These are phyloP conservation scores for Vanrija pseudolonga DNA, from an alignment of 1,284 basidiomycete genomes.

Conservation along the genomic window DNA sequence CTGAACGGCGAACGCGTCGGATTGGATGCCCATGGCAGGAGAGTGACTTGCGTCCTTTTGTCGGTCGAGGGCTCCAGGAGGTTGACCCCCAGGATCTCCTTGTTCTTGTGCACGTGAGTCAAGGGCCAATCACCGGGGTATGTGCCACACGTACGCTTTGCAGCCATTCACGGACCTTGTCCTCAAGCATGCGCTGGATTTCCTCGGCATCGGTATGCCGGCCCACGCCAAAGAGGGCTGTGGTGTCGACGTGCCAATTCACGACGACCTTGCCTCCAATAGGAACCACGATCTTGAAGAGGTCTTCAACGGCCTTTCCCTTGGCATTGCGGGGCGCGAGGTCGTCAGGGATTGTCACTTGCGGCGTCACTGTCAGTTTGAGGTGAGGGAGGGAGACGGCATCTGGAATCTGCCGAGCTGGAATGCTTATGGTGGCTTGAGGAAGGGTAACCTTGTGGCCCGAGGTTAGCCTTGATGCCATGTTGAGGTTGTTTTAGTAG, in stretches of 20 bases:
- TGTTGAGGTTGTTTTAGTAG: not conserved
- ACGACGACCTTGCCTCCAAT: constrained; percentile 18
- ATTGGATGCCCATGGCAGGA: no score
- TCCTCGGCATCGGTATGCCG: not conserved
- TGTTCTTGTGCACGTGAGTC: no score
- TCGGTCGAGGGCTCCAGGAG: no score
- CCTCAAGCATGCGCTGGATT: not conserved
- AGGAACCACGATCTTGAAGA: constrained; percentile 19
- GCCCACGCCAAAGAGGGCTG: no score
- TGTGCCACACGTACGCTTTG: not conserved
- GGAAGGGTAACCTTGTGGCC: not conserved
- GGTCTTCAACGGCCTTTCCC: constrained; percentile 18
- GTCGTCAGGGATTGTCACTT: constrained; percentile 7
- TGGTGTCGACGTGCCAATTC: constrained; percentile 1
- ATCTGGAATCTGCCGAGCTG: not conserved
- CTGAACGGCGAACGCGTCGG: no score
- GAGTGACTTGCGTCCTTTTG: no score
- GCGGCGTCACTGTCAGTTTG: constrained; percentile 13
- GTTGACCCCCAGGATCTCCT: no score
- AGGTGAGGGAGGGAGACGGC: constrained; percentile 4
- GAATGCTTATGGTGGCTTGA: not conserved
- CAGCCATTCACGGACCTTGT: not conserved
- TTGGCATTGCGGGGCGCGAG: constrained; percentile 9
- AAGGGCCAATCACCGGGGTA: no score
- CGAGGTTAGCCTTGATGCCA: not conserved